Conservation (phyloP, 2,329 filamentous ascomycete species). For the Ramularia endophylla region DNA sequence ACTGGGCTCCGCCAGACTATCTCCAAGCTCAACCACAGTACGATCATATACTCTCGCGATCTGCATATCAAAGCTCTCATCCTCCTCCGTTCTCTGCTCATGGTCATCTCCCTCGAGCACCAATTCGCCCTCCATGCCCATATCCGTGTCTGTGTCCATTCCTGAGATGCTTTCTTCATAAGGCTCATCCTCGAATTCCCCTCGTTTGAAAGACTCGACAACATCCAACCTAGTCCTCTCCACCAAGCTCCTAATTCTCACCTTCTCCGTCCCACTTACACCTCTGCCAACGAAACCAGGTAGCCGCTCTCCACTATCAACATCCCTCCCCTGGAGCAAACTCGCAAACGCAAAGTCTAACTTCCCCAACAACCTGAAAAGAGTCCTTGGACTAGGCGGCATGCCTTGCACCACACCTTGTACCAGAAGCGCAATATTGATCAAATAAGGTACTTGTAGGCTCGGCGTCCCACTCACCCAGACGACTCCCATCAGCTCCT, state of each 20-base stretch:
- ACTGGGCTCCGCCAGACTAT: slow-evolving; percentile 51
- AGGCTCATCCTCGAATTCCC: slow-evolving; percentile 40
- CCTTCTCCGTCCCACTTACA: slow-evolving; percentile 81
- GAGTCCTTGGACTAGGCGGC: slow-evolving; percentile 58
- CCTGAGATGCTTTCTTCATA: slow-evolving; percentile 24
- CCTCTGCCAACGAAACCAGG: slow-evolving; percentile 61
- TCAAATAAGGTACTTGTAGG: slow-evolving; percentile 76
- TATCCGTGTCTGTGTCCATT: slow-evolving; percentile 41
- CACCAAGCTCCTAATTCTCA: slow-evolving; percentile 74
- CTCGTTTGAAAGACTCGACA: slow-evolving; percentile 59
- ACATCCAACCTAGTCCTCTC: slow-evolving; percentile 68
- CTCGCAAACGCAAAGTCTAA: slow-evolving; percentile 79
- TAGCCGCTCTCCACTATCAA: slow-evolving; percentile 58
- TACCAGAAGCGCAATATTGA: slow-evolving; percentile 69
- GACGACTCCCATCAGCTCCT: slow-evolving; percentile 68
- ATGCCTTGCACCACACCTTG: slow-evolving; percentile 69
- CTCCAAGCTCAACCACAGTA: slow-evolving; percentile 69
- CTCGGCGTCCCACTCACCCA: slow-evolving; percentile 85
- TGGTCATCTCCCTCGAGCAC: slow-evolving; percentile 26
- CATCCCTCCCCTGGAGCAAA: slow-evolving; percentile 61
- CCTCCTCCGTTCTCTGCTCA: slow-evolving; percentile 26
- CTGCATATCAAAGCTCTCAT: slow-evolving; percentile 55
- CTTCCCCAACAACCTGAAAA: slow-evolving; percentile 68
- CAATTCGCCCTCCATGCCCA: slow-evolving; percentile 30
- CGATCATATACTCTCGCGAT: slow-evolving; percentile 72